Base-by-base conservation (phyloP, 352 stramenopile species). In the Globisporangium alternatum region DNA sequence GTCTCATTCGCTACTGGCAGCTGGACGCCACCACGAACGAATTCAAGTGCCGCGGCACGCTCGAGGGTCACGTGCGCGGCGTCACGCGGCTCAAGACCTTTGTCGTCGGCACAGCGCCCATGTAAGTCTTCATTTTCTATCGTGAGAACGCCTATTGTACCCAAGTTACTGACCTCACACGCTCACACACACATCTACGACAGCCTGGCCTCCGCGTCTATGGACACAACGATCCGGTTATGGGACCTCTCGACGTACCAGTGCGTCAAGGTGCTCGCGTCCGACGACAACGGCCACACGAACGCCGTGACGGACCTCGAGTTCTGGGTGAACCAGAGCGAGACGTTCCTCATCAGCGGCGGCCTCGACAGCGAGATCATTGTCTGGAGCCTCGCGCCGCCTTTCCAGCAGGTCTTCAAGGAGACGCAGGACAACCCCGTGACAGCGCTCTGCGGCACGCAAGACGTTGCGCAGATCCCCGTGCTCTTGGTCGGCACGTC, bases 271-370 rank as follows among this genome's bases (percentile, higher is more conserved):
- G 76, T 92, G 63, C 75, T 95, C 0, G 80, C 80, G 12, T 58
- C 61, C 5, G 83, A 90, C 30, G 77, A 93, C 57, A 78, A 78
- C 68, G 81, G 84, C 19, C 87, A 95, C 72, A 90, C 80, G 37
- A 86, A 95, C 17, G 75, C 86, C 6, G 85, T 95, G 41, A 93
- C 91, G 82, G 87, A 95, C 69, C 68, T 95, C 25, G 86, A 95
- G 60, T 88, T 95, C 56, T 95, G 85, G 87, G 83, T 93, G 44
- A 95, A 92, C 70, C 74, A 85, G 33, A 80, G 72, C 64, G 87
- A 95, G 72, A 88, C 81, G n/a, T 95, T 91, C 68, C 81, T 95
- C 39, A 93, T 95, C 56, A 93, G 84, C 47, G 83, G 81, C 56
- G 85, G 83, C 31, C 64, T 93, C 53, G 87, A 95, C 57, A 76